Percentiles rank a stretch among this genome's conserved stretches.
Evolutionary conservation across 192 early-diverging fungal species (phyloP).

Genomic region (Podila clonocystis): DNA sequence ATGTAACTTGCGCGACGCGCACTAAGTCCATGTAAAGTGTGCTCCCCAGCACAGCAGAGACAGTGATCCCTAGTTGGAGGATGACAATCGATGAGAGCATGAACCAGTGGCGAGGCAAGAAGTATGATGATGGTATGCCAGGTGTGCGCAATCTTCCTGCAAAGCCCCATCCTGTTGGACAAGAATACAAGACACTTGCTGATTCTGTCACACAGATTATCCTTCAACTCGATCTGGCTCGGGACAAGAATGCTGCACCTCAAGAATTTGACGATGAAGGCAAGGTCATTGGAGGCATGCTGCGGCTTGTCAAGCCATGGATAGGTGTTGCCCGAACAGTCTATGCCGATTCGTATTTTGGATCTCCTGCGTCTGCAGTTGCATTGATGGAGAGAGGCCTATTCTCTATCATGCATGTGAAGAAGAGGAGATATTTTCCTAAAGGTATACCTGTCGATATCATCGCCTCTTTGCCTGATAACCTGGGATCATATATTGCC

Average conservation of each 20-base stretch:
- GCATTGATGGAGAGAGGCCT: slow-evolving; percentile 10
- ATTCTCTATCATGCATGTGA: slow-evolving; percentile 13
- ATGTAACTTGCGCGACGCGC: too few relatives aligned
- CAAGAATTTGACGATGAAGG: background rate
- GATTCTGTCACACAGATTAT: background rate
- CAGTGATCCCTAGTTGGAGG: background rate
- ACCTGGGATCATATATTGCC: background rate
- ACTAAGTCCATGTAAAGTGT: too few relatives aligned
- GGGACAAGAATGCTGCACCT: background rate
- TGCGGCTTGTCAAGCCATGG: slow-evolving; percentile 3
- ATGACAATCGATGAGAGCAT: slow-evolving; percentile 5
- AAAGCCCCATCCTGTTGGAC: slow-evolving; percentile 5
- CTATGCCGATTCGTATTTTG: slow-evolving; percentile 11
- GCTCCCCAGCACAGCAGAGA: too few relatives aligned
- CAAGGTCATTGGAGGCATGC: slow-evolving; percentile 1
- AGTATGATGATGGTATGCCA: background rate
- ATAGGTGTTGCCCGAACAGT: background rate
- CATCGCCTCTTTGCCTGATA: slow-evolving; percentile 1
- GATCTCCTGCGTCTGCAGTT: slow-evolving; percentile 10
- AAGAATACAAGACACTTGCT: slow-evolving; percentile 5
- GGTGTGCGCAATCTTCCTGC: background rate
- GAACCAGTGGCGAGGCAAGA: slow-evolving; percentile 7
- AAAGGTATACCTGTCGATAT: background rate
- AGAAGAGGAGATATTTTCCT: slow-evolving; percentile 14
- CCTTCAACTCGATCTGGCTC: background rate